Percentiles rank a stretch among this genome's conserved stretches.
These are phyloP conservation scores for Parsonsia alboflavescens DNA, from an alignment of 257 asterid genomes.

Conservation along the genomic window DNA sequence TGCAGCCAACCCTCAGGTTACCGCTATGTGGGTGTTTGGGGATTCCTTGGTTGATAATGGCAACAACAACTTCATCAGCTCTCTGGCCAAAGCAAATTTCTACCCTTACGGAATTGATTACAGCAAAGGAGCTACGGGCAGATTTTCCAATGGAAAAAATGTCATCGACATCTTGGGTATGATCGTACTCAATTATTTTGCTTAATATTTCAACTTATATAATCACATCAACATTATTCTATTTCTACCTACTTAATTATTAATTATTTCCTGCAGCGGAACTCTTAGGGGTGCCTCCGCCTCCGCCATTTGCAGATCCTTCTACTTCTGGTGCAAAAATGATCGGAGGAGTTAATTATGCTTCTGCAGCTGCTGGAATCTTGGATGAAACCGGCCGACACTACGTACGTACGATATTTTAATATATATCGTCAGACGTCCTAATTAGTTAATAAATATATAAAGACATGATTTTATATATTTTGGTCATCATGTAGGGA, in stretches of 20 bases:
- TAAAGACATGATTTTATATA: too few relatives aligned
- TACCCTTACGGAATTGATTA: slow-evolving; percentile 78
- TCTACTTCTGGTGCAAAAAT: slow-evolving; percentile 52
- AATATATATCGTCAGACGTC: too few relatives aligned
- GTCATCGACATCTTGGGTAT: slow-evolving; percentile 72
- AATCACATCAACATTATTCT: too few relatives aligned
- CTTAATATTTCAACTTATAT: too few relatives aligned
- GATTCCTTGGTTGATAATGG: slow-evolving; percentile 85
- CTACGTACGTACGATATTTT: slow-evolving; percentile 61
- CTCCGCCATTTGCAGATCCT: slow-evolving; percentile 85
- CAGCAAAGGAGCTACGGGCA: slow-evolving; percentile 53
- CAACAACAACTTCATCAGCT: slow-evolving; percentile 70
- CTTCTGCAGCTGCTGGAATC: slow-evolving; percentile 97
- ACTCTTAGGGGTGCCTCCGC: slow-evolving; percentile 62
- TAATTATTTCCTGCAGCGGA: slow-evolving; percentile 34
- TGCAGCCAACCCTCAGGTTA: slow-evolving; percentile 30
- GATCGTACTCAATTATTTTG: too few relatives aligned
- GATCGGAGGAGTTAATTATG: slow-evolving; percentile 76
- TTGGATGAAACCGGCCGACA: slow-evolving; percentile 80
- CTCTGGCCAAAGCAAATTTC: slow-evolving; percentile 78
- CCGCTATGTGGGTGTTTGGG: slow-evolving; percentile 73
- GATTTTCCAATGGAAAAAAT: slow-evolving; percentile 73
- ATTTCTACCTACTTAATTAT: too few relatives aligned
- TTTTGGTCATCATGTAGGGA: slow-evolving; percentile 65
- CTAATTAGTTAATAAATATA: not conserved